Conservation (phyloP, 2,329 filamentous ascomycete genomes). For the Colletotrichum tabaci region DNA sequence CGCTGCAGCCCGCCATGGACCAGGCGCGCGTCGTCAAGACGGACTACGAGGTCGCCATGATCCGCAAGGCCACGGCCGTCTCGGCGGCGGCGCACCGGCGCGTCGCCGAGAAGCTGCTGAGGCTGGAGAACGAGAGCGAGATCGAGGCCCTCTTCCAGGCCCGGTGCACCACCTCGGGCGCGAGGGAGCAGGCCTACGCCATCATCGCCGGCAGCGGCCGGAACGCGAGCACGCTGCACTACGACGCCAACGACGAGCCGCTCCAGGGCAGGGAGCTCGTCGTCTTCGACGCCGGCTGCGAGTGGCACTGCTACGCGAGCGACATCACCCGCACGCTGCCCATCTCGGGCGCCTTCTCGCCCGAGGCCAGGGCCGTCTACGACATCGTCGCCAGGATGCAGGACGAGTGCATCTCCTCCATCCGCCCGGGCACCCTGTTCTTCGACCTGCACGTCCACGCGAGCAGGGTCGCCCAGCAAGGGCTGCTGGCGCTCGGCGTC, state of each 20-base stretch:
- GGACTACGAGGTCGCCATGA: constrained; percentile 85
- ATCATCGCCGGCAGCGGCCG: constrained; percentile 88
- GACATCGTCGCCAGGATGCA: constrained; percentile 87
- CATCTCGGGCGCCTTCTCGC: constrained; percentile 76
- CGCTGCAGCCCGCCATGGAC: constrained; percentile 81
- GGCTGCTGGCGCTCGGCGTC: constrained; percentile 80
- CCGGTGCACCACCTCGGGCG: constrained; percentile 79
- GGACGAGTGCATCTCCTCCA: constrained; percentile 76
- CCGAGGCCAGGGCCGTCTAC: constrained; percentile 81
- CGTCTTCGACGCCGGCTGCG: constrained; percentile 89
- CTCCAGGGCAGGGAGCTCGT: constrained; percentile 80
- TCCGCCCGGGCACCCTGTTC: constrained; percentile 80
- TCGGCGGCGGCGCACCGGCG: constrained; percentile 83
- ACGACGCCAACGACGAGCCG: constrained; percentile 82
- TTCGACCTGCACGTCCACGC: constrained; percentile 81
- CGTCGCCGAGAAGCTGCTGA: constrained; percentile 75
- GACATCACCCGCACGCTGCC: constrained; percentile 94
- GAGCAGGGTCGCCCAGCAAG: constrained; percentile 79
- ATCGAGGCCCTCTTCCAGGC: constrained; percentile 84
- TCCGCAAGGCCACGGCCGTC: constrained; percentile 85
- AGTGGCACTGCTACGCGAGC: constrained; percentile 88
- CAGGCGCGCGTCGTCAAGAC: constrained; percentile 86
- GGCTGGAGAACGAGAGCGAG: constrained; percentile 83
- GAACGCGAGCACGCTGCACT: constrained; percentile 91
- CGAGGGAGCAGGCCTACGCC: constrained; percentile 86